Conservation (phyloP, 805 yeast species). For the Cyberlindnera galapagoensis region DNA sequence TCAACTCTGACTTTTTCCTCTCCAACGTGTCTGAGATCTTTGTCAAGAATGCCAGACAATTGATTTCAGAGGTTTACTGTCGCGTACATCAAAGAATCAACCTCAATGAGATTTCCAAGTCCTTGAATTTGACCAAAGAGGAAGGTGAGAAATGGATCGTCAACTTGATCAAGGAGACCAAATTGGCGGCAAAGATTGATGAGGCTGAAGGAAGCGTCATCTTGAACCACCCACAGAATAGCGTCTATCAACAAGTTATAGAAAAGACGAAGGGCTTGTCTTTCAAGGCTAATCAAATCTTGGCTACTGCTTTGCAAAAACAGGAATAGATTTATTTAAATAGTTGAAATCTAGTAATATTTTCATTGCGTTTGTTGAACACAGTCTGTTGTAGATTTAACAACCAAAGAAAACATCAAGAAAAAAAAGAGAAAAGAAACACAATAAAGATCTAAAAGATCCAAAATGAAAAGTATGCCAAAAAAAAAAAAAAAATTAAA, state of each 20-base stretch:
- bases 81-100: conserved; percentile 47
- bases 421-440: too few relatives aligned
- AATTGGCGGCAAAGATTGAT: conserved; percentile 48
- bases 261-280: conserved; percentile 63
- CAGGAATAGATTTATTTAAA: too few relatives aligned
- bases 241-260: conserved; percentile 61
- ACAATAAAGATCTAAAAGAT: too few relatives aligned
- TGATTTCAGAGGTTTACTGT: conserved; percentile 47
- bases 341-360: too few relatives aligned
- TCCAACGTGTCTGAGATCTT: conserved; percentile 34
- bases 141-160: conserved; percentile 49
- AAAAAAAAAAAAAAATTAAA: too few relatives aligned
- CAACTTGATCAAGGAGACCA: conserved; percentile 40
- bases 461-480: too few relatives aligned
- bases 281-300: conserved; percentile 51
- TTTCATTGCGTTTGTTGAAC: too few relatives aligned
- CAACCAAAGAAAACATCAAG: too few relatives aligned
- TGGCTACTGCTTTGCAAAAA: conserved; percentile 37
- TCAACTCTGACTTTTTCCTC: conserved; percentile 54
- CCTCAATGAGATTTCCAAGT: conserved; percentile 36
- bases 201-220: conserved; percentile 45
- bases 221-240: conserved; percentile 45
- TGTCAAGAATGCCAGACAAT: conserved; percentile 40
- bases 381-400: too few relatives aligned
- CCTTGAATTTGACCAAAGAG: conserved; percentile 37